Conservation (phyloP, 768 basidiomycete species). For the Collybiopsis luxurians region DNA sequence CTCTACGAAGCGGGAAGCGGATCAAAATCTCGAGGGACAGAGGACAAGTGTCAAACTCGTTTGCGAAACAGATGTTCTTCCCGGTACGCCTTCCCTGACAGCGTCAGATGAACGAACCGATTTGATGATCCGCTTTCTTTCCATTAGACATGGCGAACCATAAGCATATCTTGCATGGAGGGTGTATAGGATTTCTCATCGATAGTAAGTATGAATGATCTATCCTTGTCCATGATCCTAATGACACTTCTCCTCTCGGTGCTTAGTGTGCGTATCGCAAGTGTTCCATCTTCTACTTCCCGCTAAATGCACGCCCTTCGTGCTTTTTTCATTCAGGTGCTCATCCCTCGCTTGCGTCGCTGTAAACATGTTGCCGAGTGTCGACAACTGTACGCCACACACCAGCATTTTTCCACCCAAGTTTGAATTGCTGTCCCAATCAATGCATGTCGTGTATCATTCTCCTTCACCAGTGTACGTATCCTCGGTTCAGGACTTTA, state of each 20-base stretch:
- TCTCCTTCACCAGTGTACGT: constrained; percentile 2
- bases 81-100: neutral
- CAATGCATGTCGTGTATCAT: constrained; percentile 2
- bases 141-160: constrained; percentile 3
- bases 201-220: neutral
- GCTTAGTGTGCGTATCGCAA: no score
- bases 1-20: no score
- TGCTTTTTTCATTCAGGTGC: neutral
- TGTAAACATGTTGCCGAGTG: neutral
- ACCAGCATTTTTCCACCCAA: neutral
- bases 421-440: neutral
- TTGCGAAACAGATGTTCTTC: neutral
- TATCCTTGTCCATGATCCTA: no score
- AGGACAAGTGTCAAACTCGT: neutral
- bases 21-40: no score
- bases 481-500: no score
- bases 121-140: neutral
- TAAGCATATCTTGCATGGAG: constrained; percentile 1
- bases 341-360: neutral
- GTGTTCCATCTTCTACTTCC: no score
- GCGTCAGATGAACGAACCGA: neutral
- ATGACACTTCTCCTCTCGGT: no score
- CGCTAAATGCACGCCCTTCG: no score
- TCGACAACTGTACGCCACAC: no score
- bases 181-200: constrained; percentile 1